Percentiles rank a stretch among this genome's conserved stretches.
Evolutionary conservation across 83 land plant genomes (phyloP).

Genomic region (Picea mariana): DNA sequence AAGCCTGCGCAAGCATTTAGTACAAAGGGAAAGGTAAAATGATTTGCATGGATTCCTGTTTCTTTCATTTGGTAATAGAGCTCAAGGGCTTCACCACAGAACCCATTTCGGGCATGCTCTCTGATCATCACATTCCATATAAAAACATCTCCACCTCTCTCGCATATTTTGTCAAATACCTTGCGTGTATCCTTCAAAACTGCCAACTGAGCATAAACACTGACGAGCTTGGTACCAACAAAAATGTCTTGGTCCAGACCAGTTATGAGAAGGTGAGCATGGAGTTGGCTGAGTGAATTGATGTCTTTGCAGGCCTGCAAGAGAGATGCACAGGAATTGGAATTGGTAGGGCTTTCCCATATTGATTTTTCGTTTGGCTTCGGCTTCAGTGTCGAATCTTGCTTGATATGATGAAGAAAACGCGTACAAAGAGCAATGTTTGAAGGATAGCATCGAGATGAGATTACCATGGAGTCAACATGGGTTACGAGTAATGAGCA

Average conservation of each 20-base stretch:
- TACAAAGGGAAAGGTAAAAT: constrained; percentile 11
- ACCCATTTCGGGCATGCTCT: not conserved
- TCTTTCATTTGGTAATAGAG: constrained; percentile 24
- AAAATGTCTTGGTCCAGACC: constrained; percentile 28
- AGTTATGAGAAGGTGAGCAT: constrained; percentile 39
- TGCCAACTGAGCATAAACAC: not conserved
- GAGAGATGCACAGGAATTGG: constrained; percentile 24
- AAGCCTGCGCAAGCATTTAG: constrained; percentile 21
- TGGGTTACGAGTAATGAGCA: no score
- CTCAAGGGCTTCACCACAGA: not conserved
- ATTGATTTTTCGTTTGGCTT: no score
- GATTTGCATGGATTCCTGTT: not conserved
- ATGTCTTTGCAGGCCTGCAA: constrained; percentile 36
- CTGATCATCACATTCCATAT: constrained; percentile 37
- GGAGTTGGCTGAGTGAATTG: constrained; percentile 35
- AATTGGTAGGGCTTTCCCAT: not conserved
- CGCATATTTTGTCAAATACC: constrained; percentile 37
- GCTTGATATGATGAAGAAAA: no score
- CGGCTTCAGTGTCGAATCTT: no score
- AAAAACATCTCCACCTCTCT: constrained; percentile 27
- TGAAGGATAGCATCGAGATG: no score
- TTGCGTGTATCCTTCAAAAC: constrained; percentile 1
- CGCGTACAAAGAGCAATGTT: no score
- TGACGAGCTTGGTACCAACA: constrained; percentile 42
- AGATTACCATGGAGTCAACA: no score